phyloP scores from a whole-genome alignment of 2,329 filamentous ascomycete species.

The Colletotrichum coccodes region DNA sequence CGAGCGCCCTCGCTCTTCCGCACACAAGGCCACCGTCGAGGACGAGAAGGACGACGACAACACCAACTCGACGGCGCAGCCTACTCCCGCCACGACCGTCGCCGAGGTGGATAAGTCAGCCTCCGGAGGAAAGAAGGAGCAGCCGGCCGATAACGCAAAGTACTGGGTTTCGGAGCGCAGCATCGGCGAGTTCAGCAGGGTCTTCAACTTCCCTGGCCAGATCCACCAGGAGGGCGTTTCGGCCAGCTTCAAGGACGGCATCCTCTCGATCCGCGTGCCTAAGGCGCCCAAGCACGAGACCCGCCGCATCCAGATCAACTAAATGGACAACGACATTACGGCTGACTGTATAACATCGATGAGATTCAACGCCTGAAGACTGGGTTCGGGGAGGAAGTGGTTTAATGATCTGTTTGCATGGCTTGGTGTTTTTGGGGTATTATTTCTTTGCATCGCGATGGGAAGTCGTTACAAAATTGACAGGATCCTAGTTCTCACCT shows the following conservation, averaged over 20 bases:
- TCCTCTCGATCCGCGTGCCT: constrained; percentile 72
- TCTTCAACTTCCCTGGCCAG: constrained; percentile 73
- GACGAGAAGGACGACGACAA: constrained; percentile 58
- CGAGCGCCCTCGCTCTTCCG: constrained; percentile 36
- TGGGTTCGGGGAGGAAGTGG: not conserved
- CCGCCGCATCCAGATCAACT: constrained; percentile 66
- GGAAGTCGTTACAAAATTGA: not conserved
- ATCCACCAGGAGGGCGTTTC: constrained; percentile 71
- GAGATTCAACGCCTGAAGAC: not conserved
- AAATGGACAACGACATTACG: constrained; percentile 36
- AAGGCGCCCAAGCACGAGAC: constrained; percentile 71
- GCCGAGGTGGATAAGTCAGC: constrained; percentile 46
- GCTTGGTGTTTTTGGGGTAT: constrained; percentile 3
- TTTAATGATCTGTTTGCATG: not conserved
- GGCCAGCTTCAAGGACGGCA: constrained; percentile 72
- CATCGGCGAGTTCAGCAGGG: constrained; percentile 74
- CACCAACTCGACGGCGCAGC: constrained; percentile 34
- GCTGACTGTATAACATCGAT: constrained; percentile 1
- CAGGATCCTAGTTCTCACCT: not conserved
- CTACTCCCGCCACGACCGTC: constrained; percentile 40
- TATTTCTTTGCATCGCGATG: not conserved
- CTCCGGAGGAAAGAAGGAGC: constrained; percentile 31
- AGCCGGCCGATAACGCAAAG: constrained; percentile 55
- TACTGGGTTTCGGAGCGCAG: constrained; percentile 79
- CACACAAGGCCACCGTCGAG: constrained; percentile 73